Evolutionary conservation across 495 filamentous ascomycete genomes (phyloP), one percentile per base, ranked within the genome.

Genomic region (Ramalina peruviana): DNA sequence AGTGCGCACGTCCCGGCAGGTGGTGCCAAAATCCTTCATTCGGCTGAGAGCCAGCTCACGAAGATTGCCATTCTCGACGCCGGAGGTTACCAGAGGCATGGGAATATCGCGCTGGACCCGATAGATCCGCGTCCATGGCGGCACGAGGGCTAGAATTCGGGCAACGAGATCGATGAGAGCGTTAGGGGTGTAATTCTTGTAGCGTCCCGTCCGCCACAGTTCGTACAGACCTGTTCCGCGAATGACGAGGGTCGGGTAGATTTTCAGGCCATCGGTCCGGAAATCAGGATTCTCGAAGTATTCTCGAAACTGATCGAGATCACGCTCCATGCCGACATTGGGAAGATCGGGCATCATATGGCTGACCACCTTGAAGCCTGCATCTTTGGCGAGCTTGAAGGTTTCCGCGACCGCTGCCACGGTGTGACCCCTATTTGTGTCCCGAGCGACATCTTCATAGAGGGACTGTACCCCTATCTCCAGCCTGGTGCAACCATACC

Each of bases 291-390:
- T 96, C 65, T 92, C 87, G 56, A 98, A 98, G 65, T 98, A 98
- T 65, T 98, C 92, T 52, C 82, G 75, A 68, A 98, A 98, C 57
- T 98, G 92, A 60, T 90, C 88, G 23, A 98, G 70, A 62, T 98
- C 92, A 53, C 92, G 83, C 67, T 97, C 93, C 85, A 96, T 93
- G 49, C 92, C 92, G 5, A 98, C 92, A 59, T 98, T 98, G 12
- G 92, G 92, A 25, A 98, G 71, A 61, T 98, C 92, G 13, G 92
- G 92, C 92, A 98, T 98, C 92, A 98, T 98, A 65, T 98, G 92
- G 53, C 83, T 88, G 56, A 98, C 92, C 6, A 98, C 90, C 65
- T 98, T 98, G 75, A 94, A 98, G 15, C 92, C 92, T 23, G 93
- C 87, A 65, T 98, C 92, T 66, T 98, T 98, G 49, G 93, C 80